A percentile compares a stretch with the other conserved stretches of the same genome.
Evolutionary conservation across 805 yeast genomes (phyloP).

Genomic region (Myxozyma nipponensis): DNA sequence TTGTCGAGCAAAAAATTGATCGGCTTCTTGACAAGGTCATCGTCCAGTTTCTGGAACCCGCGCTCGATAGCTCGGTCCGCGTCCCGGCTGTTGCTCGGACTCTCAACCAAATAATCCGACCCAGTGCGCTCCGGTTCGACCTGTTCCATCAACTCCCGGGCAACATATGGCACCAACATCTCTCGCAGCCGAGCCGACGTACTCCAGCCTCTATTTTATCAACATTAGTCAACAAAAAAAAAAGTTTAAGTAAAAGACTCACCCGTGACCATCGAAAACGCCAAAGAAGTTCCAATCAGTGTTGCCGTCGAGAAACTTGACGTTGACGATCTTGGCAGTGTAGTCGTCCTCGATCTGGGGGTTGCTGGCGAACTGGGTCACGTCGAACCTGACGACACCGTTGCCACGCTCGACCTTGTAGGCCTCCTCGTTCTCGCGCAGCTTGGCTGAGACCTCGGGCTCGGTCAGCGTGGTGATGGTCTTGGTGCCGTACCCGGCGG

Average conservation of each 20-base stretch:
- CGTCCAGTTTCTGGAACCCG: conserved; percentile 80
- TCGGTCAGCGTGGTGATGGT: conserved; percentile 44
- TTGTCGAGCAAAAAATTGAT: conserved; percentile 64
- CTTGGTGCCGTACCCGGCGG: conserved; percentile 10
- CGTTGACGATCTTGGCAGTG: conserved; percentile 61
- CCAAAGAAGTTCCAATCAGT: conserved; percentile 94
- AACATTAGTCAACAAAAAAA: neutral
- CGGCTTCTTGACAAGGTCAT: conserved; percentile 75
- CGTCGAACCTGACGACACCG: conserved; percentile 85
- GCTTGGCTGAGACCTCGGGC: conserved; percentile 63
- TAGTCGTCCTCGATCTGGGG: conserved; percentile 94
- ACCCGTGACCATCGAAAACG: conserved; percentile 85
- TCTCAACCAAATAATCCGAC: conserved; percentile 40
- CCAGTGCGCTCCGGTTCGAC: conserved; percentile 39
- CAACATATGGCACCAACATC: conserved; percentile 69
- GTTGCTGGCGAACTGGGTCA: conserved; percentile 84
- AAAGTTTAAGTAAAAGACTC: neutral
- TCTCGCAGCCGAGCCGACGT: conserved; percentile 84
- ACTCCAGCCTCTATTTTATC: conserved; percentile 66
- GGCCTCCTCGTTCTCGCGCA: conserved; percentile 75
- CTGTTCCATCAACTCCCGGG: conserved; percentile 63
- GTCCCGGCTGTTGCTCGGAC: conserved; percentile 38
- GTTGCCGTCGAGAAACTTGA: conserved; percentile 40
- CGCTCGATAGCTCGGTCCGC: conserved; percentile 75
- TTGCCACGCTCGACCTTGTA: conserved; percentile 74